phyloP scores from a whole-genome alignment of 352 stramenopile species.

The Blastocystis sp. region DNA sequence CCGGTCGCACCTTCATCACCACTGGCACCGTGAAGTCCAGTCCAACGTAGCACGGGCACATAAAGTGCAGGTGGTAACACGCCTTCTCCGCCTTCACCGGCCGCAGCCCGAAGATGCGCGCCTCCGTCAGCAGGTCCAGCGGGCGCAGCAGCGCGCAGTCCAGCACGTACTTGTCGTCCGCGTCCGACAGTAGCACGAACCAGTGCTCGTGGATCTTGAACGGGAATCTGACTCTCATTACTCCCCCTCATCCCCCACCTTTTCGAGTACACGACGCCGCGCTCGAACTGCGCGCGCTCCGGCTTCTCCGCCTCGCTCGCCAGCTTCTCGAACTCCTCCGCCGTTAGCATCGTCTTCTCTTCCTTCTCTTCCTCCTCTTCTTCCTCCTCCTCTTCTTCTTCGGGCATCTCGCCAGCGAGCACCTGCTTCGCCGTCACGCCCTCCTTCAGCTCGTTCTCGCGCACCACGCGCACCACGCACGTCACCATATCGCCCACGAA shows the following conservation, averaged over 20 bases:
- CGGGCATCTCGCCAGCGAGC: too few species aligned
- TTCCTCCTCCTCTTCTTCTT: neutral
- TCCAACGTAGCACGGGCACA: slow-evolving; percentile 20
- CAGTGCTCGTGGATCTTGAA: slow-evolving; percentile 42
- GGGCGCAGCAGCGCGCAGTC: neutral
- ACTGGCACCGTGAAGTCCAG: slow-evolving; percentile 40
- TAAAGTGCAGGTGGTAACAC: slow-evolving; percentile 24
- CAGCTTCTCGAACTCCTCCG: neutral
- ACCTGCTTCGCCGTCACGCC: too few species aligned
- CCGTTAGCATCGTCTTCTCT: neutral
- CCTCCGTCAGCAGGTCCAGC: neutral
- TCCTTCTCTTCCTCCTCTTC: neutral
- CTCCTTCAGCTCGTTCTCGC: too few species aligned
- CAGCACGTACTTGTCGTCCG: slow-evolving; percentile 8
- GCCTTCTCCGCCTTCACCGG: neutral
- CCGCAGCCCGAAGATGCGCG: neutral
- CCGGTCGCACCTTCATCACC: neutral
- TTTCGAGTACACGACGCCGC: slow-evolving; percentile 13
- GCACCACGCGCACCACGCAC: slow-evolving; percentile 75
- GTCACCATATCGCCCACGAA: slow-evolving; percentile 85
- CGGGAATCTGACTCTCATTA: slow-evolving; percentile 3
- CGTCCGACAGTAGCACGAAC: slow-evolving; percentile 36
- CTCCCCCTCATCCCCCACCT: neutral
- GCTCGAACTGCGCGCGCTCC: neutral
- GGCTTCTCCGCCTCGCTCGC: neutral